These are phyloP conservation scores for Dendrobium officinale DNA, from an alignment of 106 monocot genomes.

Conservation along the genomic window DNA sequence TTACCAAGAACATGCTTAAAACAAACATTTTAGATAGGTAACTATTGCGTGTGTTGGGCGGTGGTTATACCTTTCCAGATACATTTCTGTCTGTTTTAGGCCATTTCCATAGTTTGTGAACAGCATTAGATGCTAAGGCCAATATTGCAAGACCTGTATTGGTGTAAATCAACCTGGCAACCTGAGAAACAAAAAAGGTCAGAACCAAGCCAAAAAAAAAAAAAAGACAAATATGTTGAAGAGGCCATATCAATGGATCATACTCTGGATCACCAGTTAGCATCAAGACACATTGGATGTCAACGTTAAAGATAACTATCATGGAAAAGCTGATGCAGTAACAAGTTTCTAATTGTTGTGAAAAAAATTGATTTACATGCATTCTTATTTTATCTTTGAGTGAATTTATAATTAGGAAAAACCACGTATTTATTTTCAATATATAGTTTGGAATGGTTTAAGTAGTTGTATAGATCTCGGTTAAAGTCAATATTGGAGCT, in stretches of 20 bases:
- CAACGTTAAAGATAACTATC: not conserved
- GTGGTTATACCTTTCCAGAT: slow-evolving; percentile 38
- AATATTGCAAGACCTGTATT: slow-evolving; percentile 54
- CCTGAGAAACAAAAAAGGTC: slow-evolving; percentile 14
- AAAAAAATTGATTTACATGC: not conserved
- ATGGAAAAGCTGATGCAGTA: not conserved
- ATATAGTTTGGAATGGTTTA: not conserved
- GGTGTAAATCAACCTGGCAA: slow-evolving; percentile 53
- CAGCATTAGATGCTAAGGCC: slow-evolving; percentile 53
- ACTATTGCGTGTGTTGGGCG: too few relatives aligned
- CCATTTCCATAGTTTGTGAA: slow-evolving; percentile 74
- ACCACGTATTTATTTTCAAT: not conserved
- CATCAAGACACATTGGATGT: not conserved
- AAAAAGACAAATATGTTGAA: not conserved
- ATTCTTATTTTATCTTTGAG: not conserved
- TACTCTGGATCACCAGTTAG: not conserved
- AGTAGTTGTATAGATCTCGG: not conserved
- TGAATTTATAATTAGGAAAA: not conserved
- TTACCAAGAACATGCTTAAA: not conserved
- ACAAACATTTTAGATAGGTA: not conserved
- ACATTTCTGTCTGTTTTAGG: slow-evolving; percentile 44
- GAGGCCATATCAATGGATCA: not conserved
- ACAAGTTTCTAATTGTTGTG: not conserved
- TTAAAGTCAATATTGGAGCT: not conserved
- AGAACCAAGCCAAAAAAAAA: not conserved